Evolutionary conservation across 805 yeast genomes (phyloP).

Genomic region (Kodamaea kaohsiungensis): DNA sequence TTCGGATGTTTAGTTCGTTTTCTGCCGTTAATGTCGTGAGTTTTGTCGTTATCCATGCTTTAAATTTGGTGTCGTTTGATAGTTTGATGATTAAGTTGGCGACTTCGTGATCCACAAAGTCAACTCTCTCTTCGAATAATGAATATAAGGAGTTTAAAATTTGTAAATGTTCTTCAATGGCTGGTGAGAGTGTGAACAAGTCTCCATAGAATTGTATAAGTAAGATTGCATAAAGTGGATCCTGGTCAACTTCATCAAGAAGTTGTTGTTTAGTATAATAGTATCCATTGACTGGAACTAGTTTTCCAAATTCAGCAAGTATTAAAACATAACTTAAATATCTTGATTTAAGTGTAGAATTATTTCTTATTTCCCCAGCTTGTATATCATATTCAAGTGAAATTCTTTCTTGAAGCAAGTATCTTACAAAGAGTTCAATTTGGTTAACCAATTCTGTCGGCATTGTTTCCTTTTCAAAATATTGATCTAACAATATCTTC

Average conservation of each 20-base stretch:
- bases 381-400: neutral
- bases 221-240: slow-evolving; percentile 27
- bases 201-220: slow-evolving; percentile 27
- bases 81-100: slow-evolving; percentile 15
- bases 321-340: slow-evolving; percentile 19
- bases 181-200: slow-evolving; percentile 13
- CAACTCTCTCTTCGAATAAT: neutral
- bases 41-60: neutral
- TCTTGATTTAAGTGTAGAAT: slow-evolving; percentile 21
- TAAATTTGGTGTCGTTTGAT: slow-evolving; percentile 3
- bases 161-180: neutral
- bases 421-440: slow-evolving; percentile 8
- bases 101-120: slow-evolving; percentile 18
- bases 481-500: slow-evolving; percentile 1
- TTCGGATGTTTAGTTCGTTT: slow-evolving; percentile 4
- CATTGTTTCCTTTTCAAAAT: slow-evolving; percentile 6
- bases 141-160: neutral
- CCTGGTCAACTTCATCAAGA: slow-evolving; percentile 17
- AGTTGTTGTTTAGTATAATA: slow-evolving; percentile 16
- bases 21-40: neutral
- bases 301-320: slow-evolving; percentile 14
- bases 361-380: neutral
- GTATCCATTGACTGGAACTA: slow-evolving; percentile 10
- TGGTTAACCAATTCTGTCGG: slow-evolving; percentile 11
- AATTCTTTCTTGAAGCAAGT: neutral